These are phyloP conservation scores for Diaporthe velutina DNA, from an alignment of 2,329 filamentous ascomycete species.

Conservation along the genomic window DNA sequence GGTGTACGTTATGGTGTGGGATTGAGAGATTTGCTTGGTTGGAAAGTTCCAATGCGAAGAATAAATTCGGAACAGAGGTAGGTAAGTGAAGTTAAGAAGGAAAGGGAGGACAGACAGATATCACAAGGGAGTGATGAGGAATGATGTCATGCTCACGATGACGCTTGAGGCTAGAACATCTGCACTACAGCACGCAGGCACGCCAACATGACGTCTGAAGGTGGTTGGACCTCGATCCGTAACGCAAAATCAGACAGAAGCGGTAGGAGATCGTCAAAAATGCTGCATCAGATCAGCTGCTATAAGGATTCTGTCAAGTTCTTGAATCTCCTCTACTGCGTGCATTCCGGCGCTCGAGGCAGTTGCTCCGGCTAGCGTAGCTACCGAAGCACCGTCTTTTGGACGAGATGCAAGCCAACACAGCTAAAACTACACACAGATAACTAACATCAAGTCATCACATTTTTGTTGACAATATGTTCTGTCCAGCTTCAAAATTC, in stretches of 20 bases:
- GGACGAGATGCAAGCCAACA: neutral
- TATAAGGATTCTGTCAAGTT: neutral
- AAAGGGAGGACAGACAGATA: constrained; percentile 3
- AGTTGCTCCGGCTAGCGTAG: neutral
- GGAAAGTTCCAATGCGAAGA: neutral
- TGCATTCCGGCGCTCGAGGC: neutral
- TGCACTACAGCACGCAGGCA: constrained; percentile 14
- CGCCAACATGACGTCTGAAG: constrained; percentile 28
- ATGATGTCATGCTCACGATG: constrained; percentile 35
- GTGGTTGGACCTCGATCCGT: constrained; percentile 24
- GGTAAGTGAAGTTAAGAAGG: neutral
- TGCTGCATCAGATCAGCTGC: constrained; percentile 6
- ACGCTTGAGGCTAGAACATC: constrained; percentile 21
- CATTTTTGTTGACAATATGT: neutral
- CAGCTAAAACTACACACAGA: neutral
- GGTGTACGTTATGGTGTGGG: neutral
- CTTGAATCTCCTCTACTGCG: neutral
- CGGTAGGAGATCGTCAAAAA: constrained; percentile 10
- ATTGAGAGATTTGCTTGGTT: neutral
- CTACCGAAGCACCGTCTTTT: neutral
- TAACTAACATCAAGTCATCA: no score
- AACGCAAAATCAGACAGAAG: constrained; percentile 6
- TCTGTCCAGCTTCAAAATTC: accelerated
- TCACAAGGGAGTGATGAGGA: constrained; percentile 12
- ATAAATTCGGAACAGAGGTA: neutral